phyloP scores from a whole-genome alignment of 1,139 yeast species.

The Yamadazyma epiphylla region DNA sequence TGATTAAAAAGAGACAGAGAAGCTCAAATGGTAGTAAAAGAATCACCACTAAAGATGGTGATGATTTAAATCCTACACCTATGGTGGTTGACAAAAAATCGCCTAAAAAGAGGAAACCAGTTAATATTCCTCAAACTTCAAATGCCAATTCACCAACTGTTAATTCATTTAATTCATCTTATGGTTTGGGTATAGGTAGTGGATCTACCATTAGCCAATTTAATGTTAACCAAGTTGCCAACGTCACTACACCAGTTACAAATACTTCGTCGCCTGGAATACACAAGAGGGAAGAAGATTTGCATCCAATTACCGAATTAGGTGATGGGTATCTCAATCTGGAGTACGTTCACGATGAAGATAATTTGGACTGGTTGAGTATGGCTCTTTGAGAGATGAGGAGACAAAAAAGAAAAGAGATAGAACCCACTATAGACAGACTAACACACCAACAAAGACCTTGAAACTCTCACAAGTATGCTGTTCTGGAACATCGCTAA shows the following conservation, averaged over 20 bases:
- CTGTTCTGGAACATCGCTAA: too few species aligned
- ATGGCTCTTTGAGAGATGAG: slow-evolving; percentile 24
- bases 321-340: slow-evolving; percentile 13
- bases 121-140: slow-evolving; percentile 4
- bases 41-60: slow-evolving; percentile 25
- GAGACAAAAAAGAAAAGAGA: too few species aligned
- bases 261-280: slow-evolving; percentile 3
- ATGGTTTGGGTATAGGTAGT: not conserved
- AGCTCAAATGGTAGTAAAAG: slow-evolving; percentile 10
- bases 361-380: slow-evolving; percentile 38
- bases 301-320: slow-evolving; percentile 16
- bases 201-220: not conserved
- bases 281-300: slow-evolving; percentile 11
- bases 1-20: slow-evolving; percentile 47
- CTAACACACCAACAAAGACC: too few species aligned
- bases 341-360: slow-evolving; percentile 16
- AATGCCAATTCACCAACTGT: not conserved
- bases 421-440: too few species aligned
- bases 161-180: not conserved
- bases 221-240: not conserved
- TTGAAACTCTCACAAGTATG: too few species aligned
- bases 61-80: slow-evolving; percentile 34
- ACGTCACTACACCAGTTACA: slow-evolving; percentile 5
- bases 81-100: slow-evolving; percentile 14
- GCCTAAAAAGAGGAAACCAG: slow-evolving; percentile 13